These are phyloP conservation scores for Lolium perenne DNA, from an alignment of 176 grass and related monocot species.

Conservation along the genomic window DNA sequence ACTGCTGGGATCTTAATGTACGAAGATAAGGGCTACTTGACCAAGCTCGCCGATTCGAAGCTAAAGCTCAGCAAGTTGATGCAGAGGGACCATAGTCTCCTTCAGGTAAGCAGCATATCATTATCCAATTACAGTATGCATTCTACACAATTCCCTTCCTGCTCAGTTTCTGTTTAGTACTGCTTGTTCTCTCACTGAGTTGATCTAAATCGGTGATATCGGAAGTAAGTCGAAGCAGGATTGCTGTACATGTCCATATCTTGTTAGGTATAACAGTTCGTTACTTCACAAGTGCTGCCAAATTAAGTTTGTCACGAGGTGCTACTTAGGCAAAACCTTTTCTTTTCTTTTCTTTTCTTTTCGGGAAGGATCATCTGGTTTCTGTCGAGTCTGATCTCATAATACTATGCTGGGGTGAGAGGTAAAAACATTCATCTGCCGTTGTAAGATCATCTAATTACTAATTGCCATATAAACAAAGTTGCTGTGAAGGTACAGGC, in stretches of 20 bases:
- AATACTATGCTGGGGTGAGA: neutral
- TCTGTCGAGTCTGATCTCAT: neutral
- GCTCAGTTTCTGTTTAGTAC: conserved; percentile 22
- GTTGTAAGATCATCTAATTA: neutral
- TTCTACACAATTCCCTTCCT: conserved; percentile 40
- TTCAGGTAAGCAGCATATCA: conserved; percentile 37
- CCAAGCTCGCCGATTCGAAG: conserved; percentile 41
- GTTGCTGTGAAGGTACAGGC: neutral
- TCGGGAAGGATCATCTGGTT: neutral
- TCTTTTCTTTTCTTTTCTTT: neutral
- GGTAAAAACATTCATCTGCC: neutral
- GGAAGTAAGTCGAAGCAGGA: conserved; percentile 28
- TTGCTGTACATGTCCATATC: neutral
- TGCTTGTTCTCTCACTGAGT: conserved; percentile 40
- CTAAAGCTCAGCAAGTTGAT: conserved; percentile 34
- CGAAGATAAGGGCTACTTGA: conserved; percentile 43
- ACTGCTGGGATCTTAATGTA: conserved; percentile 41
- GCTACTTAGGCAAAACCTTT: neutral
- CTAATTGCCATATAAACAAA: conserved; percentile 6
- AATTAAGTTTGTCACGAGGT: conserved; percentile 25
- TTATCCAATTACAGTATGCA: conserved; percentile 43
- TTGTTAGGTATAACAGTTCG: conserved; percentile 36
- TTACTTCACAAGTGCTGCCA: conserved; percentile 31
- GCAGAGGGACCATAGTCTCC: conserved; percentile 22
- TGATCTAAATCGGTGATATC: conserved; percentile 12